Base-by-base conservation (phyloP, 768 basidiomycete genomes). In the Lepiota brunneoincarnata region DNA sequence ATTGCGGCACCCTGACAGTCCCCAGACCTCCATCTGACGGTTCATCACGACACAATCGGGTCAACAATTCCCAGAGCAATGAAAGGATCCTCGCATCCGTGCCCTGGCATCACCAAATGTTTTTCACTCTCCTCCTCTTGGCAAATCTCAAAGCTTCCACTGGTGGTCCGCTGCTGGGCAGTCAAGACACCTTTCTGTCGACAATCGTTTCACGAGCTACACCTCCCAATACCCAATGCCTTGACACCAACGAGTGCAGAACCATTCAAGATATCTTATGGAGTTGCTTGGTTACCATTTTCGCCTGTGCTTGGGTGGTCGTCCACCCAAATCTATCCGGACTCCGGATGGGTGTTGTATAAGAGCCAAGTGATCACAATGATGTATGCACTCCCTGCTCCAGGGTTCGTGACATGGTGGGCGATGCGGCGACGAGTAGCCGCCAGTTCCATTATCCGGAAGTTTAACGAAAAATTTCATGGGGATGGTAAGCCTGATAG, bases 361-460 rank as follows among this genome's bases (percentile, higher is more conserved):
- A 37, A 17, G 41, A 47, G 37, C 15, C 43, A 45, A 18, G 6
- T 21, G 3, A 18, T 45, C 20, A 36, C 23, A 4, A 46, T 53
- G 51, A 14, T 46, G 20, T 53, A 44, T 5, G 51, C 26, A 2
- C n/a, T 53, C 6, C n/a, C 61, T 15, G 59, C 54, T 2, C 62
- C 64, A 5, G 64, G 63, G 18, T 15, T 59, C 2, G 44, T 63
- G 4, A 14, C 58, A 0, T 37, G 24, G 5, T 65, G 59, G 58
- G 59, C 62, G 1, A 9, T 60, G 23, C 40, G 49, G 18, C 62
- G 63, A 35, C 56, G 58, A 20, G 5, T 56, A 2, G 51, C 31
- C 1, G 34, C 31, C 1, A 18, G 51, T 9, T 20, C 28, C 24
- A 53, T 39, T 12, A n/a, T 20, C 20, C 42, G 14, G 6, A 21